A percentile compares a stretch with the other conserved stretches of the same genome.
phyloP scores from a whole-genome alignment of 2,329 filamentous ascomycete species.

The Sarocladiaceae sp. region DNA sequence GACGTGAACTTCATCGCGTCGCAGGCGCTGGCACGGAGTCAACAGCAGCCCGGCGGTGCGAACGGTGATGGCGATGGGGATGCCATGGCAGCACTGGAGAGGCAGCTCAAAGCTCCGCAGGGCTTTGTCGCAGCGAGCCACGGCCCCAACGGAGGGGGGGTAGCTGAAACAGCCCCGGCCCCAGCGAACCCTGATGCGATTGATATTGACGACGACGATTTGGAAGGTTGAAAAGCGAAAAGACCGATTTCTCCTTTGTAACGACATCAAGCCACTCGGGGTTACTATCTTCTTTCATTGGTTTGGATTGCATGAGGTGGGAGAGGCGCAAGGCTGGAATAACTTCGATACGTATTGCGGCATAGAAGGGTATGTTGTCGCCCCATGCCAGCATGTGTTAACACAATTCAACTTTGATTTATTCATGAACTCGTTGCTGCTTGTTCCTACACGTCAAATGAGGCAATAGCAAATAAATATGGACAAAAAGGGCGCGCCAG shows the following conservation, averaged over 20 bases:
- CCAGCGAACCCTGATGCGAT: slow-evolving; percentile 79
- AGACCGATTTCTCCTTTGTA: too few species aligned
- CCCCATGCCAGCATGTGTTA: too few species aligned
- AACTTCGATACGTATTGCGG: too few species aligned
- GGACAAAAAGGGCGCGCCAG: too few species aligned
- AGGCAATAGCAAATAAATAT: too few species aligned
- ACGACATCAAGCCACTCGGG: too few species aligned
- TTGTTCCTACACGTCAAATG: slow-evolving; percentile 10
- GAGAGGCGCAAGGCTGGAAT: too few species aligned
- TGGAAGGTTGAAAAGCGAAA: slow-evolving; percentile 7
- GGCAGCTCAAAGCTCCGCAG: slow-evolving; percentile 78
- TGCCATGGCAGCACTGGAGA: slow-evolving; percentile 83
- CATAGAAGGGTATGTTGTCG: too few species aligned
- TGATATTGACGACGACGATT: slow-evolving; percentile 62
- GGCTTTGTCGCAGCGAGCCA: slow-evolving; percentile 88
- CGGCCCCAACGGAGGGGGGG: slow-evolving; percentile 56
- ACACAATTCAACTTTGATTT: slow-evolving; percentile 11
- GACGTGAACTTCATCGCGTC: slow-evolving; percentile 98
- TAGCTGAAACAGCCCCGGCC: slow-evolving; percentile 31
- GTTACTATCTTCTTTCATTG: neutral
- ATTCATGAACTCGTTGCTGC: slow-evolving; percentile 3
- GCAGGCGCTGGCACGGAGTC: slow-evolving; percentile 79
- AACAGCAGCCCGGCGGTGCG: slow-evolving; percentile 50
- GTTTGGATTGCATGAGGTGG: too few species aligned
- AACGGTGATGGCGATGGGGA: slow-evolving; percentile 48